These are phyloP conservation scores for Carpinus viminea DNA, from an alignment of 306 rosid species.

Conservation along the genomic window DNA sequence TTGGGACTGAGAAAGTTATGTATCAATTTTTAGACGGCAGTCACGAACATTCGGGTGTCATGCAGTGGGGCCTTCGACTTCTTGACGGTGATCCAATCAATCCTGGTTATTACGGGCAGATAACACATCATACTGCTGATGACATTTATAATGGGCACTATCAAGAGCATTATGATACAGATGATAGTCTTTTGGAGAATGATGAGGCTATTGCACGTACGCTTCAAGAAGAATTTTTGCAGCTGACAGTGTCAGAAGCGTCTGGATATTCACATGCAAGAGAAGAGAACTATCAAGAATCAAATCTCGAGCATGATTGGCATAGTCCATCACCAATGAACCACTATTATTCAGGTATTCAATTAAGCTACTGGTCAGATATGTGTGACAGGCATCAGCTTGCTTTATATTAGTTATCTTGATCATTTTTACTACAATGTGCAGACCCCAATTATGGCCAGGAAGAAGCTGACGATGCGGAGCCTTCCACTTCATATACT, in stretches of 20 bases:
- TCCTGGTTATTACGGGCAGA: conserved; percentile 50
- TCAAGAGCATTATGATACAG: conserved; percentile 51
- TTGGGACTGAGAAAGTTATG: conserved; percentile 44
- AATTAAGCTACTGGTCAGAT: conserved; percentile 15
- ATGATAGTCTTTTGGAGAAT: conserved; percentile 56
- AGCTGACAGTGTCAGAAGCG: conserved; percentile 48
- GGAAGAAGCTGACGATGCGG: conserved; percentile 35
- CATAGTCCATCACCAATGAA: conserved; percentile 47
- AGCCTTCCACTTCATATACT: conserved; percentile 60
- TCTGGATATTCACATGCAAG: conserved; percentile 45
- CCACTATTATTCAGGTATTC: conserved; percentile 52
- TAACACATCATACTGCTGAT: conserved; percentile 39
- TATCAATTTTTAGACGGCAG: conserved; percentile 26
- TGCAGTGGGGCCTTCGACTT: conserved; percentile 66
- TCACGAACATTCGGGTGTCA: conserved; percentile 60
- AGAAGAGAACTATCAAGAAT: conserved; percentile 44
- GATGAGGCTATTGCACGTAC: conserved; percentile 77
- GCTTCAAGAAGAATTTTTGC: conserved; percentile 79
- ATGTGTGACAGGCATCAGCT: conserved; percentile 7
- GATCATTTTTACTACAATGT: conserved; percentile 17
- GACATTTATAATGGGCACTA: conserved; percentile 44
- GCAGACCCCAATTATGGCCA: conserved; percentile 46
- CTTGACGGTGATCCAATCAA: conserved; percentile 49
- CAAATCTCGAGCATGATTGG: conserved; percentile 56
- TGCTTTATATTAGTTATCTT: conserved; percentile 20